These are phyloP conservation scores for Didymella arachidicola DNA, from an alignment of 2,329 filamentous ascomycete species.

Conservation along the genomic window DNA sequence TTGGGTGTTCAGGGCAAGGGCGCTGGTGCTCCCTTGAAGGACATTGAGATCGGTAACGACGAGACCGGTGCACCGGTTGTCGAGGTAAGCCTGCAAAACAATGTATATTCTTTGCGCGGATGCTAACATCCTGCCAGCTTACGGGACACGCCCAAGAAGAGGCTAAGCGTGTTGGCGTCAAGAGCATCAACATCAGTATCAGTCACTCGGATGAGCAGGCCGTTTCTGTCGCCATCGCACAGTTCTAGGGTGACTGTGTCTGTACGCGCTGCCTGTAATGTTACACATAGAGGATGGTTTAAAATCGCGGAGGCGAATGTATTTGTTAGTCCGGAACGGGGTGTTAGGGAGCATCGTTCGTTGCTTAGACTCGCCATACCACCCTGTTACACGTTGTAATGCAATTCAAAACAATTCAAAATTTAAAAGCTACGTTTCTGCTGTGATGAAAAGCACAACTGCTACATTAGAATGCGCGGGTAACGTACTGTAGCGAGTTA, in stretches of 20 bases:
- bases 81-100: conserved; percentile 67
- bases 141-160: conserved; percentile 83
- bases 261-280: conserved; percentile 1
- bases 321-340: conserved; percentile 12
- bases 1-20: conserved; percentile 87
- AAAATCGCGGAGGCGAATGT: neutral
- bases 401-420: conserved; percentile 7
- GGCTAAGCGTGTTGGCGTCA: conserved; percentile 86
- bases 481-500: neutral
- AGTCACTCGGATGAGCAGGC: conserved; percentile 95
- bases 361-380: conserved; percentile 13
- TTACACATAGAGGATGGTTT: neutral
- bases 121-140: conserved; percentile 64
- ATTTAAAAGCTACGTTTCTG: neutral
- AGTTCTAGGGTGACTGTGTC: conserved; percentile 62
- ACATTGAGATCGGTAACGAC: conserved; percentile 90
- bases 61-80: conserved; percentile 84
- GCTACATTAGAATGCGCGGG: neutral
- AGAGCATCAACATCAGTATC: conserved; percentile 89
- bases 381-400: conserved; percentile 21
- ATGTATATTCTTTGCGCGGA: neutral
- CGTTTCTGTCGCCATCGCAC: conserved; percentile 89
- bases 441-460: neutral
- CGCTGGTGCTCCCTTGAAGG: conserved; percentile 86
- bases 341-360: conserved; percentile 15